Percentiles rank a stretch among this genome's conserved stretches.
Evolutionary conservation across 257 asterid species (phyloP).

Genomic region (Nicotiana tomentosiformis): DNA sequence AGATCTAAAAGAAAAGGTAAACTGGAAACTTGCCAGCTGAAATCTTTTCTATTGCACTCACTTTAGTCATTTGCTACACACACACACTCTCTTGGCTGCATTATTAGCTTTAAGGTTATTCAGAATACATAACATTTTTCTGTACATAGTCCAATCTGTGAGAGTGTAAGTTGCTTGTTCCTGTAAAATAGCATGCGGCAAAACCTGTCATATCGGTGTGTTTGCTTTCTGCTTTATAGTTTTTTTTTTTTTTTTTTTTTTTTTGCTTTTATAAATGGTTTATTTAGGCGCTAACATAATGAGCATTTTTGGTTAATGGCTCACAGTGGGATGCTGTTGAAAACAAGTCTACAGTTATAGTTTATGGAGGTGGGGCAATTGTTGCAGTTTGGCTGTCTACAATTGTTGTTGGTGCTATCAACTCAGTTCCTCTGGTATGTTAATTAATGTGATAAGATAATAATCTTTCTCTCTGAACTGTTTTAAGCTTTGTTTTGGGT

Average conservation of each 20-base stretch:
- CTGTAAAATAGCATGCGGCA: not conserved
- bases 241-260: too few relatives aligned
- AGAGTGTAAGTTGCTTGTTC: not conserved
- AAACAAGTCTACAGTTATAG: slow-evolving; percentile 68
- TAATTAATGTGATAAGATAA: not conserved
- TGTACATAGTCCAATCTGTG: not conserved
- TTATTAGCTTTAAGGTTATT: not conserved
- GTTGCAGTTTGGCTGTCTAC: slow-evolving; percentile 86
- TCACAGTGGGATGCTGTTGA: slow-evolving; percentile 93
- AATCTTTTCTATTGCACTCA: not conserved
- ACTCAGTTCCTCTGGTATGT: slow-evolving; percentile 90
- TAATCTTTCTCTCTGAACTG: not conserved
- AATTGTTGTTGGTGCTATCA: slow-evolving; percentile 66
- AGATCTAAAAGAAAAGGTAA: slow-evolving; percentile 84
- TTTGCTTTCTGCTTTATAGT: not conserved
- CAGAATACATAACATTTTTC: not conserved
- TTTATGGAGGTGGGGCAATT: slow-evolving; percentile 83
- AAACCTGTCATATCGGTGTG: not conserved
- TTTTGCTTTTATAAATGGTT: not conserved
- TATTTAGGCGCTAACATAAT: not conserved
- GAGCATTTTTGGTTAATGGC: not conserved
- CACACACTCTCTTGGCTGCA: not conserved
- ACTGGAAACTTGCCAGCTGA: not conserved
- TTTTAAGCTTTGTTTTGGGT: not conserved
- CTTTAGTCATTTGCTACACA: not conserved